A percentile compares a stretch with the other conserved stretches of the same genome.
phyloP scores from a whole-genome alignment of 345 rosid species.

The Camelina hispida region DNA sequence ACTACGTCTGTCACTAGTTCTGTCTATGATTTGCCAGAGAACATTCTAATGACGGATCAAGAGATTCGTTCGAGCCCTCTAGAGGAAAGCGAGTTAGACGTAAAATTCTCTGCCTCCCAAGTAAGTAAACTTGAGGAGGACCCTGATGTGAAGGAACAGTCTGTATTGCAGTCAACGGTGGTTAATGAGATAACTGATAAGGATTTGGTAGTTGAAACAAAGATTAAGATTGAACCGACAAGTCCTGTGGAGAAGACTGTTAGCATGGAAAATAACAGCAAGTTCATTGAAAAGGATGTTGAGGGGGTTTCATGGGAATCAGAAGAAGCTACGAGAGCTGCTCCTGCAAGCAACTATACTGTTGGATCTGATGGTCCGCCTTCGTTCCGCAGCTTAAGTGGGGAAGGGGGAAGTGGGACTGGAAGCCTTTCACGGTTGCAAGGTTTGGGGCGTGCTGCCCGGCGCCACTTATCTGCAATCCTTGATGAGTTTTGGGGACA shows the following conservation, averaged over 20 bases:
- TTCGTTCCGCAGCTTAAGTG: slow-evolving; percentile 81
- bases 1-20: slow-evolving; percentile 45
- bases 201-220: slow-evolving; percentile 46
- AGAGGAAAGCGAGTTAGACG: slow-evolving; percentile 51
- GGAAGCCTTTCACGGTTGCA: slow-evolving; percentile 95
- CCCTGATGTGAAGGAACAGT: slow-evolving; percentile 35
- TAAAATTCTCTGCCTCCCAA: slow-evolving; percentile 41
- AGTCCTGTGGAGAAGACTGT: slow-evolving; percentile 60
- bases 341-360: slow-evolving; percentile 54
- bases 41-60: slow-evolving; percentile 58
- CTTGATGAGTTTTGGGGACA: slow-evolving; percentile 98
- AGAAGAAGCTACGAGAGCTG: slow-evolving; percentile 64
- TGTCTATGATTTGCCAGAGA: slow-evolving; percentile 59
- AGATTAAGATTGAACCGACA: slow-evolving; percentile 48
- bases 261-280: slow-evolving; percentile 50
- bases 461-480: slow-evolving; percentile 72
- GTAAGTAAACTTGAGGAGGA: slow-evolving; percentile 33
- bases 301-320: slow-evolving; percentile 69
- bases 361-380: slow-evolving; percentile 73
- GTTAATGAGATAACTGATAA: slow-evolving; percentile 49
- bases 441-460: slow-evolving; percentile 96
- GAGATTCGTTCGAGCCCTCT: slow-evolving; percentile 51
- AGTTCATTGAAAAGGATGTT: slow-evolving; percentile 59
- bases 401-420: slow-evolving; percentile 81
- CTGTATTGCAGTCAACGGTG: slow-evolving; percentile 37